A percentile compares a stretch with the other conserved stretches of the same genome.
Evolutionary conservation across 768 basidiomycete species (phyloP).

Genomic region (Terana coerulea): DNA sequence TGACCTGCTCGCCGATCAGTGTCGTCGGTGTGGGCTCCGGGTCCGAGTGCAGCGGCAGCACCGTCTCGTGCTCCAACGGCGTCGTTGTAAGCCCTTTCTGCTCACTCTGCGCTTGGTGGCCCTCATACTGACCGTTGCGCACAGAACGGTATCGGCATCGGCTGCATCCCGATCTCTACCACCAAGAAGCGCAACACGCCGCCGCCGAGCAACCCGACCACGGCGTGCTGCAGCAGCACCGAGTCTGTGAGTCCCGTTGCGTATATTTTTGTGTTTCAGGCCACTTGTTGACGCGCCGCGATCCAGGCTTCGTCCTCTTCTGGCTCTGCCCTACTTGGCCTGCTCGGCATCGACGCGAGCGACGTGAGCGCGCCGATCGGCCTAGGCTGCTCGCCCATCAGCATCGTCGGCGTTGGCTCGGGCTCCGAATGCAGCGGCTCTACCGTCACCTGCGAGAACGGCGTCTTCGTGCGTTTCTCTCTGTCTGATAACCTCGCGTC

Average conservation of each 20-base stretch:
- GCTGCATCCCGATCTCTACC: too few relatives aligned
- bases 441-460: slow-evolving; percentile 11
- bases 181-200: too few relatives aligned
- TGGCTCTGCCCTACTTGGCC: neutral
- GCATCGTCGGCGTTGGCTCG: slow-evolving; percentile 15
- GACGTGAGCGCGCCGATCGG: slow-evolving; percentile 16
- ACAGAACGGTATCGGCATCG: too few relatives aligned
- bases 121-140: too few relatives aligned
- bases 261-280: neutral
- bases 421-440: slow-evolving; percentile 11
- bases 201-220: neutral
- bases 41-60: too few relatives aligned
- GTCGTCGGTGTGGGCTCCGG: too few relatives aligned
- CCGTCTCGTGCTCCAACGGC: too few relatives aligned
- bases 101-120: too few relatives aligned
- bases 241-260: neutral
- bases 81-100: too few relatives aligned
- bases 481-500: neutral
- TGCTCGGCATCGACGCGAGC: slow-evolving; percentile 14
- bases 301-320: neutral
- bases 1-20: too few relatives aligned
- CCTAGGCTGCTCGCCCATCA: slow-evolving; percentile 17
- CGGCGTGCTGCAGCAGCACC: slow-evolving; percentile 6
- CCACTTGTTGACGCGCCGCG: neutral
- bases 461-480: neutral